Evolutionary conservation across 352 stramenopile genomes (phyloP).

Genomic region (Phytopythium vexans): DNA sequence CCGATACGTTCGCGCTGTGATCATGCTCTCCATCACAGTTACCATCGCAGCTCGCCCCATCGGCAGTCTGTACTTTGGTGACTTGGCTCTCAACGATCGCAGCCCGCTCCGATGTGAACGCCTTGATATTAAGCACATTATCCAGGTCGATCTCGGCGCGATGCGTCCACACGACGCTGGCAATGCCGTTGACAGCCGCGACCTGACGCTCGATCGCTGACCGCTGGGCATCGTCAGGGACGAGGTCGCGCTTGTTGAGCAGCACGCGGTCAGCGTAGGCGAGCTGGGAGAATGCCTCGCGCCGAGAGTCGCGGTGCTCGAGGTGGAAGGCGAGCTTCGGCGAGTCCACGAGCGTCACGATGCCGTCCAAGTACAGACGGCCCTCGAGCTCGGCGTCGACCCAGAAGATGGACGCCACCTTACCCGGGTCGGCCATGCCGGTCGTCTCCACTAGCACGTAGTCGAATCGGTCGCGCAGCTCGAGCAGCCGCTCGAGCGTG

Average conservation of each 20-base stretch:
- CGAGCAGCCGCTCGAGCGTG: conserved; percentile 82
- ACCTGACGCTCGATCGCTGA: conserved; percentile 40
- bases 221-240: conserved; percentile 53
- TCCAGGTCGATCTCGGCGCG: conserved; percentile 53
- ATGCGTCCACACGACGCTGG: conserved; percentile 61
- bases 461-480: conserved; percentile 79
- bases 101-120: conserved; percentile 68
- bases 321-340: conserved; percentile 90
- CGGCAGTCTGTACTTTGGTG: conserved; percentile 13
- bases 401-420: conserved; percentile 96
- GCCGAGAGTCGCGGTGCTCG: conserved; percentile 33
- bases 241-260: conserved; percentile 98
- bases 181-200: conserved; percentile 60
- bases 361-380: conserved; percentile 90
- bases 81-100: conserved; percentile 55
- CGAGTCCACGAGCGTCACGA: conserved; percentile 97
- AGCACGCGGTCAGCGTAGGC: conserved; percentile 98
- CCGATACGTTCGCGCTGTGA: conserved; percentile 11
- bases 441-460: conserved; percentile 95
- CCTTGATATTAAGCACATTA: conserved; percentile 75
- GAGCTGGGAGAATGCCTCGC: conserved; percentile 94
- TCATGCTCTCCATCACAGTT: conserved; percentile 16
- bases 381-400: conserved; percentile 91
- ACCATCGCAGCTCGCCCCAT: conserved; percentile 5
- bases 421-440: conserved; percentile 91